phyloP scores from a whole-genome alignment of 768 basidiomycete genomes.

The Clathrus columnatus region DNA sequence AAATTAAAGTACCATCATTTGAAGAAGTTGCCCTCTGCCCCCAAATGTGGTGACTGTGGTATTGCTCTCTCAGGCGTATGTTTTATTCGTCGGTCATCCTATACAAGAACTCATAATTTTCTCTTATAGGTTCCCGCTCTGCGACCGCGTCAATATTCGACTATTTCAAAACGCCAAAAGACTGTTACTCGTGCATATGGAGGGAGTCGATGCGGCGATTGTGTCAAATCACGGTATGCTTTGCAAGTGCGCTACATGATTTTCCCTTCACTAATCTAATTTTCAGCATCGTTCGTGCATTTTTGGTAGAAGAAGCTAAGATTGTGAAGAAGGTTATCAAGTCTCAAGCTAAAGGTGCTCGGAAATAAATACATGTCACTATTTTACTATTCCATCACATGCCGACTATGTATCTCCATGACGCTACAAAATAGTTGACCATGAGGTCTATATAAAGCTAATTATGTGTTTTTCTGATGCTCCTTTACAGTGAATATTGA shows the following conservation, averaged over 20 bases:
- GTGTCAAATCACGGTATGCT: conserved; percentile 87
- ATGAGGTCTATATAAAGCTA: conserved; percentile 6
- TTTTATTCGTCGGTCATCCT: conserved; percentile 13
- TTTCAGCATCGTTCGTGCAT: conserved; percentile 90
- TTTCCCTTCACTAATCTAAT: conserved; percentile 8
- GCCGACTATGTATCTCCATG: conserved; percentile 5
- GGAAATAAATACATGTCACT: conserved; percentile 11
- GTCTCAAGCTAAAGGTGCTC: conserved; percentile 51
- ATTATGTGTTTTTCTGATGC: no score
- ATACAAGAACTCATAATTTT: background rate
- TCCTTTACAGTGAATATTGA: no score
- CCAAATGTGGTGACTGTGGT: conserved; percentile 99
- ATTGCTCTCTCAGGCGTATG: conserved; percentile 88
- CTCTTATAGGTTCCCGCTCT: conserved; percentile 75
- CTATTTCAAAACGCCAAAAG: conserved; percentile 95
- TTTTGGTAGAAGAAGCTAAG: conserved; percentile 99
- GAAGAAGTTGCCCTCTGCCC: conserved; percentile 85
- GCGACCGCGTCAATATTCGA: conserved; percentile 92
- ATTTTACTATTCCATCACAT: background rate
- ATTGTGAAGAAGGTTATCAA: conserved; percentile 99
- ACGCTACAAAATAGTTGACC: conserved; percentile 1
- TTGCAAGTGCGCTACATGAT: background rate
- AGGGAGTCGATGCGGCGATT: conserved; percentile 92
- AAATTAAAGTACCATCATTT: conserved; percentile 97
- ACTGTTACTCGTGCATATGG: conserved; percentile 94